These are phyloP conservation scores for Carpinus viminea DNA, from an alignment of 306 rosid genomes.

Conservation along the genomic window DNA sequence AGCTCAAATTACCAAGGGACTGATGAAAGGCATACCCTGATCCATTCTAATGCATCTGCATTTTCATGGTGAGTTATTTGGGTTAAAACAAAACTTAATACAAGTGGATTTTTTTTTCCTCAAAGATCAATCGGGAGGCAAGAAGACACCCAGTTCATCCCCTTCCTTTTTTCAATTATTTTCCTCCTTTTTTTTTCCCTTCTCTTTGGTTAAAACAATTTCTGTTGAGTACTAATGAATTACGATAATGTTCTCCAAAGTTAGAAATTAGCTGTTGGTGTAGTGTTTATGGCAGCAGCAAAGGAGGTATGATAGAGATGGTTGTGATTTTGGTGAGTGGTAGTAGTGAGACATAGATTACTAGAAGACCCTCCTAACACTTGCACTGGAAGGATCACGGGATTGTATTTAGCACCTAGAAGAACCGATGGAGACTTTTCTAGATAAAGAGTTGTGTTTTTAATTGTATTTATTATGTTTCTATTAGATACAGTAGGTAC, in stretches of 20 bases:
- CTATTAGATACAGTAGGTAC: not conserved
- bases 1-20: constrained; percentile 38
- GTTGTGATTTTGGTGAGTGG: not conserved
- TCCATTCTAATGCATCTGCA: constrained; percentile 65
- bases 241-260: not conserved
- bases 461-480: no score
- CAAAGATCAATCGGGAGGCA: not conserved
- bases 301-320: not conserved
- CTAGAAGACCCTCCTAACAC: not conserved
- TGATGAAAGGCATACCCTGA: constrained; percentile 46
- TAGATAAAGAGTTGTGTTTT: not conserved
- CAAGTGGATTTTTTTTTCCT: not conserved
- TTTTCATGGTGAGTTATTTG: constrained; percentile 61
- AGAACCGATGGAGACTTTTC: not conserved
- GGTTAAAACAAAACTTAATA: not conserved
- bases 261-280: not conserved
- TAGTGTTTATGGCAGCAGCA: not conserved
- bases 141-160: not conserved
- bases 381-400: not conserved
- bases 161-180: not conserved
- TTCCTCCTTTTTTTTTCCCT: not conserved
- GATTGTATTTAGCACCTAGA: not conserved
- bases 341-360: not conserved
- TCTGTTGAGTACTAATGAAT: not conserved
- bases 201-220: not conserved